Conservation (phyloP, 2,329 filamentous ascomycete genomes). For the Penicillium oxalicum region DNA sequence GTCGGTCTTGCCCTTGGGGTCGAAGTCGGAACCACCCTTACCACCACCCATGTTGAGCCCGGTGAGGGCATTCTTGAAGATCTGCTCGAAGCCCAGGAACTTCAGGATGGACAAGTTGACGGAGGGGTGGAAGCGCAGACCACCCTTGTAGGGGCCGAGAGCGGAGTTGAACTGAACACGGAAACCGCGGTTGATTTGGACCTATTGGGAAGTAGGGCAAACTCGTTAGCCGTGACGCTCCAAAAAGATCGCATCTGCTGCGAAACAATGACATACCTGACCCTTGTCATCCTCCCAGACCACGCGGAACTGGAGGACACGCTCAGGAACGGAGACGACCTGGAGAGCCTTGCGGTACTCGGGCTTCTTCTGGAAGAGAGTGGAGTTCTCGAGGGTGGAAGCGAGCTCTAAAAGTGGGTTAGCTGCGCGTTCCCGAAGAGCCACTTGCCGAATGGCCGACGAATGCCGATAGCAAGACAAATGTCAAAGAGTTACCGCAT, state of each 20-base stretch:
- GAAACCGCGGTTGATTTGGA: constrained; percentile 91
- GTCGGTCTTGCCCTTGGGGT: constrained; percentile 97
- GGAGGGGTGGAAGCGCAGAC: constrained; percentile 81
- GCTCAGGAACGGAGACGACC: constrained; percentile 86
- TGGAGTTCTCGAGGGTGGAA: constrained; percentile 88
- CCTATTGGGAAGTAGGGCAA: constrained; percentile 35
- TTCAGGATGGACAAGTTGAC: constrained; percentile 68
- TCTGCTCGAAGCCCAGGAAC: constrained; percentile 98
- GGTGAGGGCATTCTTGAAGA: constrained; percentile 98
- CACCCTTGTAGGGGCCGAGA: constrained; percentile 96
- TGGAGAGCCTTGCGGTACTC: constrained; percentile 89
- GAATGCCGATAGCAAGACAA: constrained; percentile 12
- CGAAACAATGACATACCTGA: constrained; percentile 28
- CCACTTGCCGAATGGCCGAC: constrained; percentile 11
- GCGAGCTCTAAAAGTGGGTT: constrained; percentile 63
- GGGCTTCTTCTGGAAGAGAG: constrained; percentile 87
- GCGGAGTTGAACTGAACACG: constrained; percentile 98
- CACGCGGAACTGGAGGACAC: constrained; percentile 93
- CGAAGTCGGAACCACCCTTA: constrained; percentile 97
- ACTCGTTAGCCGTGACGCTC: not conserved
- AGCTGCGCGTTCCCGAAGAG: constrained; percentile 12
- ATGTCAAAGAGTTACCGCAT: not conserved
- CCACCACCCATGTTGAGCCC: constrained; percentile 93
- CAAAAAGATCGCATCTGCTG: not conserved
- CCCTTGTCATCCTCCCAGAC: constrained; percentile 94